phyloP scores from a whole-genome alignment of 2,329 filamentous ascomycete genomes.

The Diatrype stigma region DNA sequence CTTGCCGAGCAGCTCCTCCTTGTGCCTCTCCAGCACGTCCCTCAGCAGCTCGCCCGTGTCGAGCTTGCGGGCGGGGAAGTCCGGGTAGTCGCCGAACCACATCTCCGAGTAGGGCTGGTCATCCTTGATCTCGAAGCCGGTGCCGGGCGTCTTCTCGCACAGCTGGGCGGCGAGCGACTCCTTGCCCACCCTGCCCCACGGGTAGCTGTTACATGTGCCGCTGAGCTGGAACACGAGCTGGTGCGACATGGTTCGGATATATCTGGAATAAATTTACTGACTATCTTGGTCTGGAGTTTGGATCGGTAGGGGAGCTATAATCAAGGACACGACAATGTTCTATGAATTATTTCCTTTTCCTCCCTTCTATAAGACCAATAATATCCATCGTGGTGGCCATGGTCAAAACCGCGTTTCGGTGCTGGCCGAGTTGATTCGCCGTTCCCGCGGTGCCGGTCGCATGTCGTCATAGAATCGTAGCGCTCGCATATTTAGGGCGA shows the following conservation, averaged over 20 bases:
- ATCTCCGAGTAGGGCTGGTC: constrained; percentile 59
- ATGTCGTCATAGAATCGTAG: constrained; percentile 25
- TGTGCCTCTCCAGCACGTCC: constrained; percentile 58
- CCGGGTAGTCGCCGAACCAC: constrained; percentile 77
- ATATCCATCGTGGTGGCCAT: background rate
- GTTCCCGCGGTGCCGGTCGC: constrained; percentile 10
- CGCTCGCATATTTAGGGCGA: background rate
- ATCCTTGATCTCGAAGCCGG: constrained; percentile 60
- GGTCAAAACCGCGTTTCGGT: background rate
- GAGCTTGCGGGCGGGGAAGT: constrained; percentile 61
- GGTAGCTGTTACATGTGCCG: constrained; percentile 54
- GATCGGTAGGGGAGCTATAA: no score
- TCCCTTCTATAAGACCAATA: no score
- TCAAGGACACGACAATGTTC: no score
- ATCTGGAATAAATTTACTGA: no score
- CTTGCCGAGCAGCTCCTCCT: constrained; percentile 60
- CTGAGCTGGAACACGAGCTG: constrained; percentile 40
- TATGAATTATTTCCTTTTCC: no score
- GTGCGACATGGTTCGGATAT: constrained; percentile 17
- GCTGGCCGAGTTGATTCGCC: background rate
- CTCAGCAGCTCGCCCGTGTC: constrained; percentile 60
- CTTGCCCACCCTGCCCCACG: constrained; percentile 66
- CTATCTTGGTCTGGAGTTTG: no score
- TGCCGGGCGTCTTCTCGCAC: constrained; percentile 61
- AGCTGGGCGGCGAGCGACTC: constrained; percentile 62